Evolutionary conservation across 768 basidiomycete species (phyloP), one percentile per base, ranked within the genome.

Genomic region (Termitomyces sp.): DNA sequence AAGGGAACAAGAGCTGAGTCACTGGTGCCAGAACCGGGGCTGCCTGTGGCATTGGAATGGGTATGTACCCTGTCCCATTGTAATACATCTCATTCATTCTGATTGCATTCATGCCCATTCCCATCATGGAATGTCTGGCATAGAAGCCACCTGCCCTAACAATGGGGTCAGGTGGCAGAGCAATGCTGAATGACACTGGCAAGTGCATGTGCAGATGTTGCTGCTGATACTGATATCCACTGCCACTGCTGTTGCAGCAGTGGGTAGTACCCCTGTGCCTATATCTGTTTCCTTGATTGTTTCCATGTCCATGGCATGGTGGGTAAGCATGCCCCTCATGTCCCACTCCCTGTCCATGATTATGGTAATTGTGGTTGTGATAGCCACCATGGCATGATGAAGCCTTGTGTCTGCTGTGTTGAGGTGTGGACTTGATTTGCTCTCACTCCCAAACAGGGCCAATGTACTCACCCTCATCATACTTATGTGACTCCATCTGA

Each of bases 1-100:
- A 66, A 2, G 83, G 78, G 72, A 82, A 85, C 5, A 77, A 62
- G 58, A 55, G 27, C 34, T 57, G 66, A 34, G 59, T 55, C 41
- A 61, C 44, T 6, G 66, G 64, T 10, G 72, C 64, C 37, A 68
- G 64, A 17, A 67, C 62, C 28, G 52, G 60, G 54, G 56, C 67
- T 37, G 49, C 16, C 28, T 52, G 51, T 10, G 37, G 28, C 28
- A 37, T 42, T n/a, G 51, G 51, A 40, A 52, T 41, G 40, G 51
- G 58, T 34, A 64, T 56, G 53, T 70, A 61, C 19, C 56, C 72
- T 71, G 51, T 63, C 65, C 23, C 75, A 71, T 39, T 40, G 27
- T 37, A 39, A 56, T 73, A 75, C 23, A 64, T 61, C 43, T 64
- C 51, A 16, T 28, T 52, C 40, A 42, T 52, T 5, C 51, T 40